Conservation (phyloP, 2,329 filamentous ascomycete species). For the Aureobasidium namibiae region DNA sequence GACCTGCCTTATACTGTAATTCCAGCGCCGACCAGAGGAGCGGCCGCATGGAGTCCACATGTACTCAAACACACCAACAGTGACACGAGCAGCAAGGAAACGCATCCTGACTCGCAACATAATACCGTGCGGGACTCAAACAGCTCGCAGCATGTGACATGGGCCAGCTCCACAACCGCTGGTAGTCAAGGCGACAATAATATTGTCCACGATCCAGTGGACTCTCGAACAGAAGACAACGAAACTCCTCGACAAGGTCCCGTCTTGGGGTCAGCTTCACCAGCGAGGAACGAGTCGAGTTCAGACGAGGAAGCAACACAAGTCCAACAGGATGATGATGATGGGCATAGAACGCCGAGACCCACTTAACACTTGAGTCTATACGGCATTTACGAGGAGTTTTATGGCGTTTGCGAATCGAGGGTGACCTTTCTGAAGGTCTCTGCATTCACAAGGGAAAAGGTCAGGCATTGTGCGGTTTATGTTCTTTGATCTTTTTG, state of each 20-base stretch:
- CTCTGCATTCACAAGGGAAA: neutral
- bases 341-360: neutral
- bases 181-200: conserved; percentile 6
- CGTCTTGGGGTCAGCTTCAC: neutral
- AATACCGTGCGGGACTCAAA: neutral
- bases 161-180: conserved; percentile 10
- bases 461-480: neutral
- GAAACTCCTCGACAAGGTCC: neutral
- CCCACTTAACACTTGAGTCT: neutral
- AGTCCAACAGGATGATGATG: neutral
- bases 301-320: neutral
- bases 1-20: conserved; percentile 52
- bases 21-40: conserved; percentile 46
- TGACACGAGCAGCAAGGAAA: neutral
- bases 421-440: neutral
- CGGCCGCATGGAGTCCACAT: conserved; percentile 45
- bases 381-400: neutral
- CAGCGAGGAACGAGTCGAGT: neutral
- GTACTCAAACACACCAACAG: neutral
- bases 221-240: neutral
- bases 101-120: neutral
- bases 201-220: neutral
- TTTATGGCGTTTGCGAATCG: neutral
- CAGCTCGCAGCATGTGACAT: conserved; percentile 5
- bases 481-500: neutral